phyloP scores from a whole-genome alignment of 2,329 filamentous ascomycete species.

The Colletotrichum costaricense region DNA sequence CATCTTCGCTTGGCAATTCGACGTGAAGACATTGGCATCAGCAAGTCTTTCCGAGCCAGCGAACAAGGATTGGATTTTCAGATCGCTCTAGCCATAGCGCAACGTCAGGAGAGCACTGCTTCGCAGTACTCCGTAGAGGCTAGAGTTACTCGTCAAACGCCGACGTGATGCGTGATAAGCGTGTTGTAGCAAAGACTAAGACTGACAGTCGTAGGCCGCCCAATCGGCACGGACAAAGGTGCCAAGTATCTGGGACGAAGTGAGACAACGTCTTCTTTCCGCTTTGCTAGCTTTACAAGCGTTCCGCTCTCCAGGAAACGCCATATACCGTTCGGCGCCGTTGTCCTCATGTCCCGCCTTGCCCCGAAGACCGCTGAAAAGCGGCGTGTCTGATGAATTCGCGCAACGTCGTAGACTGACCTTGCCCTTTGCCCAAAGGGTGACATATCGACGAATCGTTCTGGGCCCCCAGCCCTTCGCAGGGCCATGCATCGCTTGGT shows the following conservation, averaged over 20 bases:
- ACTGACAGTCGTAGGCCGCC: slow-evolving; percentile 14
- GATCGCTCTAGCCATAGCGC: not conserved
- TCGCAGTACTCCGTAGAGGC: no score
- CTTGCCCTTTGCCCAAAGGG: not conserved
- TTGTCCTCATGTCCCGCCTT: not conserved
- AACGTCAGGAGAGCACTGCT: not conserved
- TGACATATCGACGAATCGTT: not conserved
- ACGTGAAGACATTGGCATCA: not conserved
- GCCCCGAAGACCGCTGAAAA: not conserved
- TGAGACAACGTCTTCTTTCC: slow-evolving; percentile 17
- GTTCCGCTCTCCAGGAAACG: not conserved
- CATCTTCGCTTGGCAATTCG: not conserved
- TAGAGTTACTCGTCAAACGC: not conserved
- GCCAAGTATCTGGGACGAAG: not conserved
- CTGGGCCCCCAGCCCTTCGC: not conserved
- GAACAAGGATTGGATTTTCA: not conserved
- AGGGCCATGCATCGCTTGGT: not conserved
- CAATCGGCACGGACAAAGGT: slow-evolving; percentile 5
- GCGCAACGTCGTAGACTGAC: not conserved
- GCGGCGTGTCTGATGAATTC: not conserved
- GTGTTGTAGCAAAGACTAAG: not conserved
- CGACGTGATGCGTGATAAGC: not conserved
- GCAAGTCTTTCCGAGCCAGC: not conserved
- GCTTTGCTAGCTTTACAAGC: not conserved
- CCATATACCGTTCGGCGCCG: not conserved